Percentiles rank a stretch among this genome's conserved stretches.
phyloP scores from a whole-genome alignment of 2,329 filamentous ascomycete genomes.

The Thielaviopsis populi region DNA sequence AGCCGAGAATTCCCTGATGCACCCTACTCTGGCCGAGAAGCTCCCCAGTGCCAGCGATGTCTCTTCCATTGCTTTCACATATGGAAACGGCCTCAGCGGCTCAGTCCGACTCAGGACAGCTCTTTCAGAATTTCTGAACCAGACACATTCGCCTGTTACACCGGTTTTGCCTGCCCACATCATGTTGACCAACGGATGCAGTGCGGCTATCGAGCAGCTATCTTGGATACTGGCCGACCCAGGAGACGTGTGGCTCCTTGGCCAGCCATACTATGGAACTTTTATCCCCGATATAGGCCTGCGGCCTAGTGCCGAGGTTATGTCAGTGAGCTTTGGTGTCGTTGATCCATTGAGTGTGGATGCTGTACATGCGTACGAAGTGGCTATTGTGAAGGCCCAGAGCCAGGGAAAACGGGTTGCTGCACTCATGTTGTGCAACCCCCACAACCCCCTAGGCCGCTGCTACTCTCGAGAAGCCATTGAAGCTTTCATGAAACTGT shows the following conservation, averaged over 20 bases:
- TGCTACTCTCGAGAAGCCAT: slow-evolving; percentile 31
- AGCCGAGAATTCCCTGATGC: slow-evolving; percentile 40
- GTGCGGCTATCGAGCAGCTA: slow-evolving; percentile 28
- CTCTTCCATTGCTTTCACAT: slow-evolving; percentile 25
- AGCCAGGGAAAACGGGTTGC: slow-evolving; percentile 28
- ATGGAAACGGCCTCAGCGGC: slow-evolving; percentile 29
- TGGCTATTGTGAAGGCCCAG: slow-evolving; percentile 27
- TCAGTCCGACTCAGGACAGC: slow-evolving; percentile 24
- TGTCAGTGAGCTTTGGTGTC: slow-evolving; percentile 30
- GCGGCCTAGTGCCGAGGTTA: slow-evolving; percentile 29
- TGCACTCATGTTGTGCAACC: slow-evolving; percentile 36
- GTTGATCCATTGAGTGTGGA: slow-evolving; percentile 30
- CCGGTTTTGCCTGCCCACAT: slow-evolving; percentile 25
- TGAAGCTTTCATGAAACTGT: slow-evolving; percentile 31
- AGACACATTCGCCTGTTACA: slow-evolving; percentile 22
- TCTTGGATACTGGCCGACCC: slow-evolving; percentile 28
- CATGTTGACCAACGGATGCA: slow-evolving; percentile 28
- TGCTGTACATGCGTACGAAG: slow-evolving; percentile 32
- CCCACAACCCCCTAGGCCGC: slow-evolving; percentile 37
- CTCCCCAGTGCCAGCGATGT: slow-evolving; percentile 27
- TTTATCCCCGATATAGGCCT: slow-evolving; percentile 32
- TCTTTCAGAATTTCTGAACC: slow-evolving; percentile 26
- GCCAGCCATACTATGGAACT: slow-evolving; percentile 33
- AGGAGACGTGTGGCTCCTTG: slow-evolving; percentile 29
- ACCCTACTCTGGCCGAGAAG: slow-evolving; percentile 29